Evolutionary conservation across 495 filamentous ascomycete species (phyloP), one percentile per base, ranked within the genome.

Genomic region (Podospora sp.): DNA sequence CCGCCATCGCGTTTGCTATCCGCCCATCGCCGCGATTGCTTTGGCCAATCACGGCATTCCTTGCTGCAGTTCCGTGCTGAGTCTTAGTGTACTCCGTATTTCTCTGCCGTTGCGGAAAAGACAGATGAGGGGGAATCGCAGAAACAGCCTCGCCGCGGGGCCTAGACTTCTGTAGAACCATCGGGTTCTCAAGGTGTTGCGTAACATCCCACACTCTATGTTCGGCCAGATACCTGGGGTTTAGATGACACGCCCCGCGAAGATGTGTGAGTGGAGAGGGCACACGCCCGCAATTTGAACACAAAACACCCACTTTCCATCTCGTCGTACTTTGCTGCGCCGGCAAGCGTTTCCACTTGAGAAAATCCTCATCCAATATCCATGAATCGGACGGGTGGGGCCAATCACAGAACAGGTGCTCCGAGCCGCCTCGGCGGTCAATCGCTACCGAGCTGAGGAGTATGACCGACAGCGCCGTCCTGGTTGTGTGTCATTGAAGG

Each of bases 31-130:
- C 40, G 40, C 6, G 51, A 55, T 21, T n/a, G 9, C 57, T 20
- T 36, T 26, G 52, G 60, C n/a, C 60, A 62, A 62, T 62, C 60
- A 62, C 22, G 60, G 33, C 33, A 50, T 46, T 25, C 35, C 18
- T n/a, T 26, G 60, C 22, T 29, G 35, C 36, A 21, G 49, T 33
- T 18, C 36, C 24, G 20, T 20, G 14, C 35, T 46, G 40, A 46
- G 40, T 46, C 14, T 18, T 46, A 6, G 12, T 12, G 6, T 36
- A 20, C 20, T n/a, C n/a, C n/a, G n/a, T n/a, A 33, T 21, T 9
- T 57, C 53, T 12, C 12, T 57, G 53, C 53, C 14, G 40, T 46
- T 46, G 40, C 40, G 40, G 9, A 2, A 46, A 18, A 46, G 40
- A 12, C 11, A 46, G 40, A 46, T 4, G 40, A 18, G 11, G 53